Evolutionary conservation across 2,329 filamentous ascomycete species (phyloP), one percentile per base, ranked within the genome.

Genomic region (Dryadomyces quercivorus): DNA sequence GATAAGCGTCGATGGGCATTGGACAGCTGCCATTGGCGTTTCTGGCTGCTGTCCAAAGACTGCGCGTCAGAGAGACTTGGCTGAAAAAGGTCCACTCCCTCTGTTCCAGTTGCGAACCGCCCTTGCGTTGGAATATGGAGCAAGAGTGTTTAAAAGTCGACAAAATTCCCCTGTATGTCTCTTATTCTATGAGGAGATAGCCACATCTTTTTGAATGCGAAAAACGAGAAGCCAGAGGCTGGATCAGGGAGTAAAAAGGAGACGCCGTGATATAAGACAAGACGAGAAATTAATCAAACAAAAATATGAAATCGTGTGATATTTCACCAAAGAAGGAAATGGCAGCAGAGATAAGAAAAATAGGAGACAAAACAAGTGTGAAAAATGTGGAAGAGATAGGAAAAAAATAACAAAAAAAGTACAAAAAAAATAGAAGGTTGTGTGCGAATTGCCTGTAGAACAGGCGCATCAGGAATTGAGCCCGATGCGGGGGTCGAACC

Each of bases 401-500:
- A 40, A 36, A 51, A 45, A 43, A 20, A 3, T 20, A 43, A 18
- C 18, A 42, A 46, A 31, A n/a, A 36, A 36, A 20, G 8, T 15
- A 18, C 42, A 51, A 47, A 40, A 57, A 59, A 57, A 54, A 47
- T 15, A n/a, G 12, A 40, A 26, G 31, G 20, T 26, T 50, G 53
- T 51, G 43, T 54, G 54, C 43, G 52, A 58, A 53, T 42, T 42
- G 38, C 42, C 56, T 55, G 38, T 52, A 13, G 36, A 51, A 52
- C 36, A 57, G 54, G 55, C 57, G 64, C 65, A 67, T 67, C 64
- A 62, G 68, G 67, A 69, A 64, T 70, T 69, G 67, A 71, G 69
- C 69, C 69, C 67, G 63, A 71, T 68, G 71, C 70, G 71, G 72
- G 72, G 72, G 70, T 74, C 72, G 61, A 62, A 63, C 57, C 58